A percentile compares a stretch with the other conserved stretches of the same genome.
phyloP scores from a whole-genome alignment of 352 stramenopile species.

The Pythium phragmitis region DNA sequence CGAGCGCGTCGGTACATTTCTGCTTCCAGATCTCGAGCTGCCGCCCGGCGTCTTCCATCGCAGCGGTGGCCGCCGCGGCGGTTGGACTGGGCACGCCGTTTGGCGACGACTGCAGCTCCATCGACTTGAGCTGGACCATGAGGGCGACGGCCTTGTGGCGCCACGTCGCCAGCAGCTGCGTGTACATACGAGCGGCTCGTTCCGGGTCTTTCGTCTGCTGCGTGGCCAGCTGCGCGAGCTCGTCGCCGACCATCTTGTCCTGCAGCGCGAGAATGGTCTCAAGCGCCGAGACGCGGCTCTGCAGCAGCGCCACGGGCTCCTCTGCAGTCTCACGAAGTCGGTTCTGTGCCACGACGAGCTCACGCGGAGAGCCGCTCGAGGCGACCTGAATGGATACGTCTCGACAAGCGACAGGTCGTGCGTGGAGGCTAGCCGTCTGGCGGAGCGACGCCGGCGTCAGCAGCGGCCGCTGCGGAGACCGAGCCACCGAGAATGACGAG shows the following conservation, averaged over 20 bases:
- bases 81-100: neutral
- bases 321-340: neutral
- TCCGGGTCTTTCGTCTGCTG: constrained; percentile 19
- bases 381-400: neutral
- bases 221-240: constrained; percentile 32
- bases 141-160: constrained; percentile 56
- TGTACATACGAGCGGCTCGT: constrained; percentile 32
- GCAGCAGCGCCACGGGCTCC: constrained; percentile 31
- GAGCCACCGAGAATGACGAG: neutral
- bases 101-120: constrained; percentile 28
- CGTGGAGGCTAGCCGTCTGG: neutral
- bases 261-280: constrained; percentile 63
- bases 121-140: constrained; percentile 52
- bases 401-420: neutral
- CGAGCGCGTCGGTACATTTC: constrained; percentile 45
- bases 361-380: neutral
- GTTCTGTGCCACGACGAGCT: neutral
- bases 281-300: constrained; percentile 48
- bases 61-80: neutral
- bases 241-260: constrained; percentile 44
- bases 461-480: constrained; percentile 1
- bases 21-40: constrained; percentile 55
- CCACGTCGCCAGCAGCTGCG: constrained; percentile 43
- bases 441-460: constrained; percentile 20
- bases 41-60: constrained; percentile 20